These are phyloP conservation scores for Thozetella sp. DNA, from an alignment of 495 filamentous ascomycete species.

Conservation along the genomic window DNA sequence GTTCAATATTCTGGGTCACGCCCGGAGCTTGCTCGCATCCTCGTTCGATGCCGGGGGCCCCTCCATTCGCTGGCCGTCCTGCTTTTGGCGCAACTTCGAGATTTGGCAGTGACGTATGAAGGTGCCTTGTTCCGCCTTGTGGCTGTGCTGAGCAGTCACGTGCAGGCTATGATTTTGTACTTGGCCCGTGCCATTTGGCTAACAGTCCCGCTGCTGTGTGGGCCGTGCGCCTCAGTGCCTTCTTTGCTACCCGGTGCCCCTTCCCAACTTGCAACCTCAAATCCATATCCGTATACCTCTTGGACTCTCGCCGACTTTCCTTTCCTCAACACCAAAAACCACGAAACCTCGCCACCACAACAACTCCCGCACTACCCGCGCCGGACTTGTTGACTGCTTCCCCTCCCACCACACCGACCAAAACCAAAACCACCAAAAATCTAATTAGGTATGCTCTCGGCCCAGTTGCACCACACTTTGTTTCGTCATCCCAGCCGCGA, in stretches of 20 bases:
- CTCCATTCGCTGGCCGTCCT: neutral
- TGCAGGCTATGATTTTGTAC: neutral
- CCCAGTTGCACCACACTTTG: constrained; percentile 17
- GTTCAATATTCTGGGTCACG: too few species aligned
- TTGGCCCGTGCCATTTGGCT: neutral
- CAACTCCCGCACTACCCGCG: constrained; percentile 6
- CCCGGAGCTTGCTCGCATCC: too few species aligned
- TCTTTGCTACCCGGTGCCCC: constrained; percentile 34
- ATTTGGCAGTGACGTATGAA: neutral
- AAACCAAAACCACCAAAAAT: constrained; percentile 5
- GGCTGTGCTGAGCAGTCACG: neutral
- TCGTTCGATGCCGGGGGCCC: too few species aligned
- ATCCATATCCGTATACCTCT: constrained; percentile 21
- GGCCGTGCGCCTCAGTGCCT: neutral
- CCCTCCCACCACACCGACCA: neutral
- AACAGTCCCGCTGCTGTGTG: neutral
- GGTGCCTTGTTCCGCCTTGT: neutral
- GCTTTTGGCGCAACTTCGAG: neutral
- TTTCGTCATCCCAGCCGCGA: constrained; percentile 38
- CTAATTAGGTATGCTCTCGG: constrained; percentile 23
- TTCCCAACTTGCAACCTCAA: constrained; percentile 39
- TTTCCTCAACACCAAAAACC: constrained; percentile 24
- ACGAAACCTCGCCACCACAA: constrained; percentile 15
- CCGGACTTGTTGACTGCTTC: neutral
- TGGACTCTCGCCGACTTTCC: constrained; percentile 11